Evolutionary conservation across 148 eudicot genomes (phyloP), one percentile per base, ranked within the genome.

Genomic region (Rhododendron mucronatum): DNA sequence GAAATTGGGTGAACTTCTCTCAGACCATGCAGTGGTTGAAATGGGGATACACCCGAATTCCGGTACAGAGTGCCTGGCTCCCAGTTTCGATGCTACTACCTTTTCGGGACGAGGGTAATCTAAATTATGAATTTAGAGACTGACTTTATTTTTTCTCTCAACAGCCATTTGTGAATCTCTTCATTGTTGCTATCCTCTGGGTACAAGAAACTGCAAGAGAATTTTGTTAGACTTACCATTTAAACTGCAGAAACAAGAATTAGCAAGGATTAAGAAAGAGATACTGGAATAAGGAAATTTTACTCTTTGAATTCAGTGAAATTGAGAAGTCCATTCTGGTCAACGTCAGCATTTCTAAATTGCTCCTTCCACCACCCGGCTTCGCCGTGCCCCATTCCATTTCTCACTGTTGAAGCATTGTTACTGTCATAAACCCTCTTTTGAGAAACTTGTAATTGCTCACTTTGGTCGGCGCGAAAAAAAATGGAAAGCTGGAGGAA

Each of bases 301-400:
- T 89, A 92, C 94, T 89, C 90, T 84, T 80, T 82, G 7, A 89
- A 87, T 85, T 92, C 94, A 16, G 84, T 47, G 30, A 89, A 86
- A 47, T 65, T 86, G 67, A 92, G 88, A 37, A 67, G 8, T 4
- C 83, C 84, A 87, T 89, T 87, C 15, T 71, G 41, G 84, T 92
- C 89, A 82, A n/a, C 76, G 79, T 91, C 94, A 3, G 91, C 94
- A 86, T 89, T 89, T 65, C 28, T 84, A 78, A 92, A 92, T 74
- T 91, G 90, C 53, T 91, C 90, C 89, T 77, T 89, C 94, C 94
- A 92, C 94, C 94, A 92, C 48, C 91, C 92, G 74, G 84, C 87
- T 84, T 84, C 91, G 30, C 91, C 94, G 48, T 82, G 88, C 59
- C 50, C 85, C 87, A 78, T 88, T 8, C 80, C 86, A 37, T 92